A percentile compares a stretch with the other conserved stretches of the same genome.
These are phyloP conservation scores for Leishmania amazonensis DNA, from an alignment of 208 protist species.

Conservation along the genomic window DNA sequence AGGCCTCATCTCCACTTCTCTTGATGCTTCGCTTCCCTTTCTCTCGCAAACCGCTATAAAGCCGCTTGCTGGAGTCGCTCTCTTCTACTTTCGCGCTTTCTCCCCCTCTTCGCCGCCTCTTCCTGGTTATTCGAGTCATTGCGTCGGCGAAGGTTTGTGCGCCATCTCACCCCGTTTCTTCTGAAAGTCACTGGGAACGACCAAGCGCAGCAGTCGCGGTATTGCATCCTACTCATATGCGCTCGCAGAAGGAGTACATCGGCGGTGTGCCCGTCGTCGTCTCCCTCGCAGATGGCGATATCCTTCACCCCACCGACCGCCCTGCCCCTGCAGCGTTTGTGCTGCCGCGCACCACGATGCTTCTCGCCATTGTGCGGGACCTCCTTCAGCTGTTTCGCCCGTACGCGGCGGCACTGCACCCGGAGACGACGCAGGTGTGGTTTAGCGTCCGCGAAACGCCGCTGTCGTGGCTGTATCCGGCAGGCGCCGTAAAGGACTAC, in stretches of 20 bases:
- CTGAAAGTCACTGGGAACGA: background rate
- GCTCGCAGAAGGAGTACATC: conserved; percentile 35
- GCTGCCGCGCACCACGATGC: conserved; percentile 65
- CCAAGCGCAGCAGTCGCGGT: background rate
- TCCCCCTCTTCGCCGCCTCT: background rate
- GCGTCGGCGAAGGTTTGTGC: background rate
- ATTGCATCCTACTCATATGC: conserved; percentile 12
- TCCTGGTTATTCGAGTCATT: background rate
- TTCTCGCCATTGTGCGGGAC: conserved; percentile 60
- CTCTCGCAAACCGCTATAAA: background rate
- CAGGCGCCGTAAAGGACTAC: conserved; percentile 71
- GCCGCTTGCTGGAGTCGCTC: background rate
- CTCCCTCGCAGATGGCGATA: conserved; percentile 52
- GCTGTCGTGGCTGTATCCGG: conserved; percentile 71
- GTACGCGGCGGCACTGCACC: conserved; percentile 42
- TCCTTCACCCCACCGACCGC: conserved; percentile 34
- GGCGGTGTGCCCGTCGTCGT: conserved; percentile 70
- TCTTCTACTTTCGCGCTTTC: background rate
- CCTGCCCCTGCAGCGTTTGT: conserved; percentile 57
- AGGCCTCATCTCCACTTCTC: background rate
- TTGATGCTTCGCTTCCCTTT: background rate
- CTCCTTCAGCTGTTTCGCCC: conserved; percentile 50
- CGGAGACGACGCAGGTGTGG: conserved; percentile 57
- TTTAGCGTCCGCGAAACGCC: conserved; percentile 44
- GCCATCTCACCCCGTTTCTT: background rate